Percentiles rank a stretch among this genome's conserved stretches.
phyloP scores from a whole-genome alignment of 75 land plant genomes.

The Isoetes taiwanensis region DNA sequence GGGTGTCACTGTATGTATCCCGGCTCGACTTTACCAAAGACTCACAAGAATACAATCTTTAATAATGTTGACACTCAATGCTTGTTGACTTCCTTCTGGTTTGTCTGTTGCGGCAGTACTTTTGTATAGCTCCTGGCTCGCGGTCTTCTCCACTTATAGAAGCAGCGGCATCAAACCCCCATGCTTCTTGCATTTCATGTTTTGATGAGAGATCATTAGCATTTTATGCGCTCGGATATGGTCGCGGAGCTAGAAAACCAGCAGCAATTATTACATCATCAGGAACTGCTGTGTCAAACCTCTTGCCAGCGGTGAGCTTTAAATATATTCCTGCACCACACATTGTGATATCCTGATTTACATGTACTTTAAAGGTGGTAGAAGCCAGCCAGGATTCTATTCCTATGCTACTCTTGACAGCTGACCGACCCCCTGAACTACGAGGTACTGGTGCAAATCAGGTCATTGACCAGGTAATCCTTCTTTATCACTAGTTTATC shows the following conservation, averaged over 20 bases:
- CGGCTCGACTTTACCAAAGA: background rate
- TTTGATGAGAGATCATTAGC: conserved; percentile 92
- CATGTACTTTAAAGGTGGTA: conserved; percentile 54
- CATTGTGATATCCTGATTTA: background rate
- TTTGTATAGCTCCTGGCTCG: conserved; percentile 97
- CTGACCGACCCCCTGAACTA: conserved; percentile 93
- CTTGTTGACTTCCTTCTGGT: background rate
- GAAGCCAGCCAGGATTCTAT: conserved; percentile 87
- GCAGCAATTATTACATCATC: conserved; percentile 91
- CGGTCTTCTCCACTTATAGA: conserved; percentile 89
- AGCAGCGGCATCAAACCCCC: conserved; percentile 68
- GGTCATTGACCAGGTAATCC: conserved; percentile 74
- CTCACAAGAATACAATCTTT: background rate
- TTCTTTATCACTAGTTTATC: too few relatives aligned
- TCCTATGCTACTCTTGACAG: conserved; percentile 71
- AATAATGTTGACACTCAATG: background rate
- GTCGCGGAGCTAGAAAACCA: conserved; percentile 64
- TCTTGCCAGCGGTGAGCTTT: conserved; percentile 73
- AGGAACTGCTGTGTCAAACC: conserved; percentile 96
- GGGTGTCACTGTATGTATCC: conserved; percentile 62
- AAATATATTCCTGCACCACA: background rate
- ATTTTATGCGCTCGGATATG: conserved; percentile 94
- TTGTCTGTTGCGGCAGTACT: conserved; percentile 42
- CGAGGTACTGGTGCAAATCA: conserved; percentile 84
- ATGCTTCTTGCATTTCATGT: conserved; percentile 55